Evolutionary conservation across 2,329 filamentous ascomycete species (phyloP), one percentile per base, ranked within the genome.

Genomic region (Truncatella angustata): DNA sequence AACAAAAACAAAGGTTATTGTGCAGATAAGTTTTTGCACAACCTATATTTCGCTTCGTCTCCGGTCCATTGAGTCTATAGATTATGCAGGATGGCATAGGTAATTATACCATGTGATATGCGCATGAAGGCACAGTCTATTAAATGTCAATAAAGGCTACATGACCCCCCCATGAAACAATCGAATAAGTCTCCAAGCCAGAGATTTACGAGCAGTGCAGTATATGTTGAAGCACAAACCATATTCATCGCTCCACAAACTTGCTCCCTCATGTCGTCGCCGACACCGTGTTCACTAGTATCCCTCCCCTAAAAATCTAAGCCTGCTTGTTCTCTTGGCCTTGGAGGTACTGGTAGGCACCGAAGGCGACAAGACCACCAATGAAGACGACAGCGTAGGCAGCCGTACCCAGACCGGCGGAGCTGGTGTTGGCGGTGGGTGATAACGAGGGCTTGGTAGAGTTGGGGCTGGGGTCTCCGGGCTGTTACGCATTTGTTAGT

Each of bases 331-430:
- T 56, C 58, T 75, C 66, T 63, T 79, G 73, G 69, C 79, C 74
- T 77, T 93, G 85, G 63, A 95, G 71, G 78, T 94, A 96, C 73
- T 92, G 87, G 80, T 93, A 97, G 64, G 81, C 89, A 63, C 81
- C 82, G 76, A 90, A 97, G 58, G 90, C 91, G 56, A 84, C 70
- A 45, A 84, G 78, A 60, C 87, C 92, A 63, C 91, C 91, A 60
- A 93, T 68, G 61, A 96, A 77, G 63, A 97, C 72, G 61, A 96
- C 63, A 54, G 85, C 88, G 76, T 97, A 97, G 62, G 95, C 78
- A 55, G 86, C 89, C 60, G 95, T 76, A 65, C 91, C 90, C 54
- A 91, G 62, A 60, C 86, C 81, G 49, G 80, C 73, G 53, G 73
- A 66, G 58, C 72, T 73, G 62, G 74, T 72, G 57, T 77, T 72